Base-by-base conservation (phyloP, 176 grass and related monocot species). In the Bromus sterilis region DNA sequence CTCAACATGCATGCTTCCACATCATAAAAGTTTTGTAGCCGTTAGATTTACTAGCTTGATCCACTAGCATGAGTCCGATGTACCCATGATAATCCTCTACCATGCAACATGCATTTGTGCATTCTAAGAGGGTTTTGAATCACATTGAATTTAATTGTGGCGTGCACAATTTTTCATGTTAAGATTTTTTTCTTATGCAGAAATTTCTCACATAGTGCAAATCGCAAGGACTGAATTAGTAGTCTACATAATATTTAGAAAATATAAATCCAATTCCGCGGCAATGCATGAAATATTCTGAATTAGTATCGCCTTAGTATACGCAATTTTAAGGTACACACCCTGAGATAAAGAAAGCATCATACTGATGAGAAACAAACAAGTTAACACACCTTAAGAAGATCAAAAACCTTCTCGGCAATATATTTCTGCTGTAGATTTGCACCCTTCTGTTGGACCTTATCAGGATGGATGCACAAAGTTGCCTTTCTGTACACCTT, bases 391-490 rank as follows among this genome's bases (percentile, higher is more conserved):
- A 94, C 93, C 93, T 94, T 91, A 60, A 94, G 89, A 40, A 94
- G 93, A 88, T 89, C 89, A 92, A 94, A 94, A 73, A 94, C 89
- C 76, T 94, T 94, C 82, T 94, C 89, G 5, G 88, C 86, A 6
- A 92, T 89, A 83, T 89, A 94, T 82, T 94, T 94, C 66, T 94
- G 93, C 23, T 91, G 89, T 69, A 94, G 40, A 77, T 84, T 92
- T 83, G 93, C 89, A 80, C 93, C 93, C 70, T 90, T 89, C 55
- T 92, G 93, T 56, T 94, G 93, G 71, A 92, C 87, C 73, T 94
- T 94, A 76, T 94, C 93, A 85, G 93, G 89, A 92, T 94, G 89
- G 39, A 94, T 86, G 65, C 93, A 94, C 29, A 94, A 86, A 67
- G 93, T 94, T 76, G 93, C 89, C 66, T 94, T 94, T 64, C 93